A percentile compares a stretch with the other conserved stretches of the same genome.
phyloP scores from a whole-genome alignment of 164 flowering plant species.

The Aristolochia contorta region DNA sequence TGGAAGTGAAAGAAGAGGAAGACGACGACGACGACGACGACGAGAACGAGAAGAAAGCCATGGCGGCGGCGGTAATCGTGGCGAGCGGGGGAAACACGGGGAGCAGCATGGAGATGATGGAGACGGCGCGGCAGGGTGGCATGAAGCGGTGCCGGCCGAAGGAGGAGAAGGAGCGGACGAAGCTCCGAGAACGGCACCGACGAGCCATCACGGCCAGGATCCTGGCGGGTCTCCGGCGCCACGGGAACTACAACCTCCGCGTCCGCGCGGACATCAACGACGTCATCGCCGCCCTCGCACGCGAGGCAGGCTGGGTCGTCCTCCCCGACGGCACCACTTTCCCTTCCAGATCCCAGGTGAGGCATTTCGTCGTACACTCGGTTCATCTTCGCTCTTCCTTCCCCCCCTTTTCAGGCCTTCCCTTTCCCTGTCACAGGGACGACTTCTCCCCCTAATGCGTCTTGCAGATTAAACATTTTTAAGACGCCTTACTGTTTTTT shows the following conservation, averaged over 20 bases:
- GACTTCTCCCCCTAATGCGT: too few relatives aligned
- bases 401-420: background rate
- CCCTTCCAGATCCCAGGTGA: constrained; percentile 80
- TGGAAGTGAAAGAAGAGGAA: constrained; percentile 75
- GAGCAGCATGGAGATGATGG: constrained; percentile 27
- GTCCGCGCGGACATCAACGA: constrained; percentile 98
- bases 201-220: constrained; percentile 94
- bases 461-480: too few relatives aligned
- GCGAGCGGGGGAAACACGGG: constrained; percentile 35
- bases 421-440: background rate
- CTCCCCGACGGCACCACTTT: constrained; percentile 99
- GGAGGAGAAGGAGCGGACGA: constrained; percentile 95
- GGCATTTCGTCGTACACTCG: background rate
- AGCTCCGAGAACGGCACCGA: constrained; percentile 80
- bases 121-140: constrained; percentile 32
- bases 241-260: constrained; percentile 91
- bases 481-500: background rate
- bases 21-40: constrained; percentile 44
- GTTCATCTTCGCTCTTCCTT: background rate
- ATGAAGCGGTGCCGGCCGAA: constrained; percentile 63
- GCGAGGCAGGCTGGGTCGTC: constrained; percentile 99
- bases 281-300: constrained; percentile 88
- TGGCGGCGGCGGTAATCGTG: constrained; percentile 14
- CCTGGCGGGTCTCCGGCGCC: constrained; percentile 85
- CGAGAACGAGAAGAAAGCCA: constrained; percentile 25